These are phyloP conservation scores for Botrytis porri DNA, from an alignment of 2,329 filamentous ascomycete genomes.

Conservation along the genomic window DNA sequence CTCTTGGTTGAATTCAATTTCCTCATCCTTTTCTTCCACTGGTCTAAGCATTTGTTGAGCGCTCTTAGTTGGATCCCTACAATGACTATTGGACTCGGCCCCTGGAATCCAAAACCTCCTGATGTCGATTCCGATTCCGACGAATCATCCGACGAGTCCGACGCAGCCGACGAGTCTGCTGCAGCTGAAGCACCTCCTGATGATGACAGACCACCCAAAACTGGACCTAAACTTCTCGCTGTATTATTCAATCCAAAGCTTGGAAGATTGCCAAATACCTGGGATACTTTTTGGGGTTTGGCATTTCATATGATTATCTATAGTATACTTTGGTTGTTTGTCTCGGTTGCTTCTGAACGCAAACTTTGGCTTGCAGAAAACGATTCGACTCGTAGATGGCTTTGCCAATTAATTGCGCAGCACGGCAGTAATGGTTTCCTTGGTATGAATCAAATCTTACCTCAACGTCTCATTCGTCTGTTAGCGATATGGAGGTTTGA, in stretches of 20 bases:
- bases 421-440: background rate
- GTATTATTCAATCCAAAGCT: background rate
- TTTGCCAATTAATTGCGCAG: background rate
- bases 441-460: slow-evolving; percentile 8
- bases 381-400: slow-evolving; percentile 13
- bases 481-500: slow-evolving; percentile 3
- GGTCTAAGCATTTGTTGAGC: background rate
- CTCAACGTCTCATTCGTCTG: background rate
- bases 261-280: slow-evolving; percentile 2
- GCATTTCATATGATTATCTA: slow-evolving; percentile 9
- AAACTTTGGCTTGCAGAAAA: slow-evolving; percentile 16
- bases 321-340: background rate
- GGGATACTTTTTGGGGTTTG: slow-evolving; percentile 6
- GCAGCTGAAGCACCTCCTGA: background rate
- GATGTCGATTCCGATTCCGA: background rate
- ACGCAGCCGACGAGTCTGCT: background rate
- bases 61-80: background rate
- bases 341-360: slow-evolving; percentile 6
- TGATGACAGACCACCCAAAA: background rate
- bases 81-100: background rate
- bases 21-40: slow-evolving; percentile 6
- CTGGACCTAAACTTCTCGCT: background rate
- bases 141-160: background rate
- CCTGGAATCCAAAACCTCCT: background rate
- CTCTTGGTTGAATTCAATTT: slow-evolving; percentile 22